Percentiles rank a stretch among this genome's conserved stretches.
phyloP scores from a whole-genome alignment of 2,329 filamentous ascomycete species.

The Lecanicillium sp. region DNA sequence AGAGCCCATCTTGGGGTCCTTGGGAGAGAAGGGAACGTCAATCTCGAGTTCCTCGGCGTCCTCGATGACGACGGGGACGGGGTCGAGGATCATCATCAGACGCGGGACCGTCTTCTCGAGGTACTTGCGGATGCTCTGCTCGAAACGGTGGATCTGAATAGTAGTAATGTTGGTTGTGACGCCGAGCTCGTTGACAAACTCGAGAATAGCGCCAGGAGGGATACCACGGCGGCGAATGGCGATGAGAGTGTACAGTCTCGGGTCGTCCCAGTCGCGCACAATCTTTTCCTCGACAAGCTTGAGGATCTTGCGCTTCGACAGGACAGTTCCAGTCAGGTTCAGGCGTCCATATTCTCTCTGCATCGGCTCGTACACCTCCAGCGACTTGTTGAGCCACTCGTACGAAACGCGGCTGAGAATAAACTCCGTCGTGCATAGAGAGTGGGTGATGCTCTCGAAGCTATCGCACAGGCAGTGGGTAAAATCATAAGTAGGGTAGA shows the following conservation, averaged over 20 bases:
- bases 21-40: slow-evolving; percentile 74
- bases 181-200: slow-evolving; percentile 86
- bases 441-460: slow-evolving; percentile 87
- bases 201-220: slow-evolving; percentile 79
- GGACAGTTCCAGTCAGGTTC: slow-evolving; percentile 76
- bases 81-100: slow-evolving; percentile 84
- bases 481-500: slow-evolving; percentile 94
- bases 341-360: slow-evolving; percentile 69
- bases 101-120: slow-evolving; percentile 84
- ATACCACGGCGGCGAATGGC: slow-evolving; percentile 78
- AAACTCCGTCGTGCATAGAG: slow-evolving; percentile 90
- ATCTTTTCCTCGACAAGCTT: slow-evolving; percentile 71
- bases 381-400: slow-evolving; percentile 77
- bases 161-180: slow-evolving; percentile 77
- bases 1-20: slow-evolving; percentile 62
- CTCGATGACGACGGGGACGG: slow-evolving; percentile 75
- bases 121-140: slow-evolving; percentile 77
- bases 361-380: slow-evolving; percentile 86
- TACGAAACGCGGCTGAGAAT: slow-evolving; percentile 79
- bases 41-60: slow-evolving; percentile 60
- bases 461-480: slow-evolving; percentile 88
- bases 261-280: slow-evolving; percentile 87
- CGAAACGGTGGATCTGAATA: slow-evolving; percentile 77
- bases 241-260: slow-evolving; percentile 81
- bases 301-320: slow-evolving; percentile 79